phyloP scores from a whole-genome alignment of 2,329 filamentous ascomycete genomes.

The Plectosphaerella cucumerina region DNA sequence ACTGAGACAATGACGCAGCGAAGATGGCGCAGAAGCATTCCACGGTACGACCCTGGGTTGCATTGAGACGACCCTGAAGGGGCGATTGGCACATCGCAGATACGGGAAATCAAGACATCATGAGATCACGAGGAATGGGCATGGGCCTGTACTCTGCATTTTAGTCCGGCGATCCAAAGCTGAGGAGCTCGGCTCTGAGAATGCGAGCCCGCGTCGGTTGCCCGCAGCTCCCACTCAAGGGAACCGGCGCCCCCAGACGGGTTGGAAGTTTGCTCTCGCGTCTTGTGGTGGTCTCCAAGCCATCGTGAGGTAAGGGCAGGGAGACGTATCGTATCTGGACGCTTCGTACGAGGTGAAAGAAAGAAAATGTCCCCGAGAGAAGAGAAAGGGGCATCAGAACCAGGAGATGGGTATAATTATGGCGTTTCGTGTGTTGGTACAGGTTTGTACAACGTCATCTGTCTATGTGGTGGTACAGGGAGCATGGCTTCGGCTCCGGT shows the following conservation, averaged over 20 bases:
- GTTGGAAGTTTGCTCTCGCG: conserved; percentile 48
- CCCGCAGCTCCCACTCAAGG: conserved; percentile 3
- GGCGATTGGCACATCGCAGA: neutral
- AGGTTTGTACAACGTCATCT: neutral
- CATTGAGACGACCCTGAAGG: too few relatives aligned
- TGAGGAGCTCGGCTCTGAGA: conserved; percentile 60
- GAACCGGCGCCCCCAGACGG: neutral
- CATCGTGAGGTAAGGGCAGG: conserved; percentile 41
- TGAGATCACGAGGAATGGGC: neutral
- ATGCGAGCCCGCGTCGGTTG: conserved; percentile 41
- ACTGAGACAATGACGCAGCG: too few relatives aligned
- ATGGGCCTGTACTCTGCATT: conserved; percentile 55
- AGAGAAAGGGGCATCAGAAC: neutral
- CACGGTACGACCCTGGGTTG: too few relatives aligned
- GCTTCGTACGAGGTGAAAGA: conserved; percentile 25
- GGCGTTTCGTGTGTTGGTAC: conserved; percentile 7
- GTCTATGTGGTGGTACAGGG: conserved; percentile 1
- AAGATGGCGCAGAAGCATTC: too few relatives aligned
- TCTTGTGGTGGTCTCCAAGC: conserved; percentile 56
- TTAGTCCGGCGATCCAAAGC: conserved; percentile 60
- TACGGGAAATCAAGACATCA: neutral
- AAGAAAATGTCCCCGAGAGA: neutral
- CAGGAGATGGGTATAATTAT: conserved; percentile 13
- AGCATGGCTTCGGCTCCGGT: neutral
- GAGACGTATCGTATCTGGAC: conserved; percentile 65